Base-by-base conservation (phyloP, 2,329 filamentous ascomycete genomes). In the Colletotrichum musicola region DNA sequence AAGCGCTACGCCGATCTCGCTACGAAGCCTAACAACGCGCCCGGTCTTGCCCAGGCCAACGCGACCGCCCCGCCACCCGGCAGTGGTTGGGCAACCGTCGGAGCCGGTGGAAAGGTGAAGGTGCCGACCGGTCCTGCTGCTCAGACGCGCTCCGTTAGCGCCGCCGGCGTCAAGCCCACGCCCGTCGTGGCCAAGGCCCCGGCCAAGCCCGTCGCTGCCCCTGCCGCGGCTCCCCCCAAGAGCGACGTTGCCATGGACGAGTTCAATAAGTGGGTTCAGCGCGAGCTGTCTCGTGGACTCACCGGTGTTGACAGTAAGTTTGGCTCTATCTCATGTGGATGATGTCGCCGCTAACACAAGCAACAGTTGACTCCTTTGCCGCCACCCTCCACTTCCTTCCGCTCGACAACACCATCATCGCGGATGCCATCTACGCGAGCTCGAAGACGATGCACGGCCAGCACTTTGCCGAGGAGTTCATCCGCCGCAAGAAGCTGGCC, bases 1-100 rank as follows among this genome's bases (percentile, higher is more conserved):
- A 98, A 98, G 84, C 92, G 95, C 64, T 98, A 98, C 79, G 95
- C 96, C 20, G 96, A 98, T 78, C 89, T 99, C 30, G 96, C 96
- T 6, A 90, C 94, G 78, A 98, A 80, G 71, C 64, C 64, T 10
- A 70, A 60, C 14, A 49, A 42, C 6, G 50, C 73, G 58, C 40
- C 74, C 67, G 42, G 75, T 12, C 73, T 22, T 42, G 84, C 35
- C 80, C 86, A 42, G 78, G 75, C 83, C 22, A 76, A 82, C n/a
- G 79, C 81, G 1, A 82, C 84, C 64, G 84, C 86, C 38, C 73
- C 78, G 27, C 49, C 63, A 22, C 73, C 76, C n/a, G 79, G 77
- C 59, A 78, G 77, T 64, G 94, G 94, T 1, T 99, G 96, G 96
- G 95, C 95, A 12, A 98, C 95, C 0, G 95, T 99, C 47, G 96